Evolutionary conservation across 805 yeast genomes (phyloP), one percentile per base, ranked within the genome.

Genomic region (Barnettozyma sp.): DNA sequence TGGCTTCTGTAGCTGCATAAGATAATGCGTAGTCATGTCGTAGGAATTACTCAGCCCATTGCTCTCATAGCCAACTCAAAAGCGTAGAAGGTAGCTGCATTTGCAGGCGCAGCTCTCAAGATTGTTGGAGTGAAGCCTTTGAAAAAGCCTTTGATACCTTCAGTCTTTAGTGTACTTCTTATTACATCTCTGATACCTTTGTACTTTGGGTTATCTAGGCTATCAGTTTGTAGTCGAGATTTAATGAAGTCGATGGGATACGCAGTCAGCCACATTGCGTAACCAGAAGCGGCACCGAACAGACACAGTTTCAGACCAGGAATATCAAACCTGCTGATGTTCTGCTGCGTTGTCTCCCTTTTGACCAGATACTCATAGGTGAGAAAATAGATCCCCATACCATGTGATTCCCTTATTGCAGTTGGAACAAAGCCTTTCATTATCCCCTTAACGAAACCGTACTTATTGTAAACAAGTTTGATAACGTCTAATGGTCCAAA

Each of bases 21-120:
- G n/a, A n/a, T n/a, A n/a, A n/a, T n/a, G n/a, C n/a, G n/a, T n/a
- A n/a, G n/a, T n/a, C n/a, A n/a, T n/a, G n/a, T n/a, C n/a, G n/a
- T n/a, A n/a, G n/a, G n/a, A n/a, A n/a, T n/a, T n/a, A 22, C n/a
- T 26, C 25, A 49, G 30, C 42, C 50, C 28, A 46, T 26, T 4
- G 45, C 47, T 38, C 95, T 76, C 82, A 88, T 81, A 5, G 95
- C 83, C 34, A 82, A 61, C 60, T 92, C 99, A 57, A 92, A 92
- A 3, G 94, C 87, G 29, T 86, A 81, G 62, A 92, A 92, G 0
- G 98, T 94, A 21, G 94, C 95, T 27, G 95, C 99, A 56, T 92
- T 94, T 4, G 94, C 98, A 1, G 98, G 98, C 4, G 95, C 95
- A 33, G 99, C 97, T 63, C 99, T 81, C 45, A 92, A 65, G 44